Base-by-base conservation (phyloP, 768 basidiomycete species). In the Hygrophoropsis aurantiaca region DNA sequence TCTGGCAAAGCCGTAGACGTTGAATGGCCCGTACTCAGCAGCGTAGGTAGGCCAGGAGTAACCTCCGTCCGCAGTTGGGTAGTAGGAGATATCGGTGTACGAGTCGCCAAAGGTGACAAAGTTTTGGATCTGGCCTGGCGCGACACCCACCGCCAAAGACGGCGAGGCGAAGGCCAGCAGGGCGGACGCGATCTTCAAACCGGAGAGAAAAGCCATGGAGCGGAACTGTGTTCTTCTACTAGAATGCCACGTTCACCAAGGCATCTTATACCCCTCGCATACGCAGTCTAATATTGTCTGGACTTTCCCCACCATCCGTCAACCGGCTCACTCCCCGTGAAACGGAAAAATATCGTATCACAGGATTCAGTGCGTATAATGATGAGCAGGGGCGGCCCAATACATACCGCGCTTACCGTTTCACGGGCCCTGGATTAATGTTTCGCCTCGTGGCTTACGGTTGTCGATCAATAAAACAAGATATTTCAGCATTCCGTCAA, bases 51-150 rank as follows among this genome's bases (percentile, higher is more conserved):
- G 81, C 82, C 81, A 83, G 13, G 77, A 62, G 0, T 65, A 68
- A 3, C 73, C 75, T 15, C 68, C 67, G 42, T 63, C 58, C 4
- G 60, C 61, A n/a, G 55, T 37, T 8, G 36, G 11, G 27, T 30
- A 30, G 21, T 42, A 42, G 20, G 69, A 72, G 6, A 77, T 62
- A 46, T 83, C 81, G 1, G 78, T 79, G 54, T 80, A 82, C 42
- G 74, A 76, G 64, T 82, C 81, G 3, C 81, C 81, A 45, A 83
- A 84, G 0, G 80, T 80, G 33, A 80, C 81, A 8, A 83, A 68
- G 44, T 78, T 73, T 57, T 77, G 77, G 45, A 84, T 80, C 47
- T 79, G 75, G 4, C 61, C 62, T 0, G 64, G 59, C 21, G 49
- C 42, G n/a, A 68, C 49, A 21, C 61, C 65, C n/a, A 16, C 20